These are phyloP conservation scores for Populus trichocarpa DNA, from an alignment of 441 rosid species.

Conservation along the genomic window DNA sequence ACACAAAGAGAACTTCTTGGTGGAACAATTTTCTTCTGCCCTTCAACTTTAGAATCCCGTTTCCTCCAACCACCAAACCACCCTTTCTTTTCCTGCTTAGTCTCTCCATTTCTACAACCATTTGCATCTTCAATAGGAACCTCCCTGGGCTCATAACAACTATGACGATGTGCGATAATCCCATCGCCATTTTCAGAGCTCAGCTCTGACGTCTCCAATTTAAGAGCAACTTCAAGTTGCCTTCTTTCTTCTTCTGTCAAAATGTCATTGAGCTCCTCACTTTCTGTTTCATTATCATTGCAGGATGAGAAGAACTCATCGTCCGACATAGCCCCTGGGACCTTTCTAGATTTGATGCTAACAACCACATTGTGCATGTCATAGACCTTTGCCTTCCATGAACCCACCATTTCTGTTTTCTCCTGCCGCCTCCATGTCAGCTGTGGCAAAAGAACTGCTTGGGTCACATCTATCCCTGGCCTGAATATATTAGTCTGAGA, in stretches of 20 bases:
- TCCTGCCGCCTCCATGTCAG: constrained; percentile 94
- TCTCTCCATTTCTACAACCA: constrained; percentile 44
- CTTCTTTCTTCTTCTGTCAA: constrained; percentile 86
- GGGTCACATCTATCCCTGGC: constrained; percentile 95
- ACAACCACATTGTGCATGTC: constrained; percentile 97
- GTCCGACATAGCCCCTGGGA: constrained; percentile 96
- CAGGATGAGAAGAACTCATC: constrained; percentile 70
- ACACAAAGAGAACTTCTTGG: constrained; percentile 84
- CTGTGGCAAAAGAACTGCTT: constrained; percentile 84
- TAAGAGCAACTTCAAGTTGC: constrained; percentile 87
- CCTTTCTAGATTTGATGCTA: constrained; percentile 85
- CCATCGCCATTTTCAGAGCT: constrained; percentile 51
- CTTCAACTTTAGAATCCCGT: constrained; percentile 62
- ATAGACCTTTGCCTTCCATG: constrained; percentile 91
- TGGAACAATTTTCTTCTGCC: constrained; percentile 51
- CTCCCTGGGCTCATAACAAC: constrained; percentile 80
- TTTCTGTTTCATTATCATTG: constrained; percentile 71
- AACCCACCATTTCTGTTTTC: constrained; percentile 82
- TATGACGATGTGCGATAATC: constrained; percentile 58
- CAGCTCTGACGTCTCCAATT: constrained; percentile 65
- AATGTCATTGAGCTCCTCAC: constrained; percentile 68
- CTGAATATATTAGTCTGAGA: constrained; percentile 88
- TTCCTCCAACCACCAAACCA: constrained; percentile 99
- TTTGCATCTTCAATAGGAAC: constrained; percentile 57
- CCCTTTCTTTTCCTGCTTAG: constrained; percentile 80